Evolutionary conservation across 768 basidiomycete species (phyloP).

Genomic region (Leccinum uliginosum): DNA sequence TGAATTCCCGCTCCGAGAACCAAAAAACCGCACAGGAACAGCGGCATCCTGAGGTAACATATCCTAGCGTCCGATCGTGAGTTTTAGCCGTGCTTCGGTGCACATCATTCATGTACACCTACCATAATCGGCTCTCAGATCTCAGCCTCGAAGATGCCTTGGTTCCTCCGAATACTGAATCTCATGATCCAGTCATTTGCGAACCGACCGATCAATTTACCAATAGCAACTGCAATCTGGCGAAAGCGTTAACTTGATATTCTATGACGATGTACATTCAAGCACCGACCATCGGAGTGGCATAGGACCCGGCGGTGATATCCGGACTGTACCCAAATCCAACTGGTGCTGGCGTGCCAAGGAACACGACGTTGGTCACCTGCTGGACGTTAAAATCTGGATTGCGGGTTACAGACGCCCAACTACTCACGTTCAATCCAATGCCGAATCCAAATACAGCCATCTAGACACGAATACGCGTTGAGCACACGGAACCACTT

Average conservation of each 20-base stretch:
- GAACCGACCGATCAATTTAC: slow-evolving; percentile 48
- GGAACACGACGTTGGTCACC: slow-evolving; percentile 54
- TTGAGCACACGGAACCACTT: neutral
- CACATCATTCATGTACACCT: neutral
- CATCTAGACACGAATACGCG: slow-evolving; percentile 22
- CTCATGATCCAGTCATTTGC: slow-evolving; percentile 49
- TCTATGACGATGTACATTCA: neutral
- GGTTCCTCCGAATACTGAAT: slow-evolving; percentile 38
- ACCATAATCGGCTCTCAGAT: slow-evolving; percentile 43
- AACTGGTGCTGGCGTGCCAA: slow-evolving; percentile 41
- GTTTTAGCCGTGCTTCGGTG: neutral
- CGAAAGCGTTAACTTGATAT: neutral
- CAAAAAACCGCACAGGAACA: slow-evolving; percentile 41
- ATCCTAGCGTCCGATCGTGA: slow-evolving; percentile 19
- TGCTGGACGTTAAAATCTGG: slow-evolving; percentile 14
- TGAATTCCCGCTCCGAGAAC: slow-evolving; percentile 38
- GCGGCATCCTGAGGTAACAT: slow-evolving; percentile 37
- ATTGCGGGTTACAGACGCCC: neutral
- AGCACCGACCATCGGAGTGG: slow-evolving; percentile 39
- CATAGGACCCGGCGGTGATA: slow-evolving; percentile 39
- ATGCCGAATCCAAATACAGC: slow-evolving; percentile 47
- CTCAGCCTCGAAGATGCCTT: slow-evolving; percentile 53
- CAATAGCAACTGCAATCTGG: slow-evolving; percentile 46
- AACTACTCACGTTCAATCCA: slow-evolving; percentile 37
- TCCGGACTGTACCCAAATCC: slow-evolving; percentile 45